phyloP scores from a whole-genome alignment of 1,284 basidiomycete genomes.

The Cryptococcus sp. region DNA sequence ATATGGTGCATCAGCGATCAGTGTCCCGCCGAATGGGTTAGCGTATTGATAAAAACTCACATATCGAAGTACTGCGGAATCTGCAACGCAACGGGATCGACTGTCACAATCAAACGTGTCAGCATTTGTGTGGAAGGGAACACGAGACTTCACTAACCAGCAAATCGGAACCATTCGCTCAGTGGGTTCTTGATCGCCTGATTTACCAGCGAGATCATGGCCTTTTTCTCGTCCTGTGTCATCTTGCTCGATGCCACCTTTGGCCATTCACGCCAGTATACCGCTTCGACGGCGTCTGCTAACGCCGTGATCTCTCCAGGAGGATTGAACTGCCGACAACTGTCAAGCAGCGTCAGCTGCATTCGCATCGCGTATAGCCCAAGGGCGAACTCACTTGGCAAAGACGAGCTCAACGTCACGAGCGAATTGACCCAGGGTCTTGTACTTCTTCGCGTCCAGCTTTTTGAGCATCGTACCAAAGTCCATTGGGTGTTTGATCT shows the following conservation, averaged over 20 bases:
- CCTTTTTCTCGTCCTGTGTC: slow-evolving; percentile 76
- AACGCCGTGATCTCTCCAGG: slow-evolving; percentile 64
- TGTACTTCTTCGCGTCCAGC: slow-evolving; percentile 66
- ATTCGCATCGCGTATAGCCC: neutral
- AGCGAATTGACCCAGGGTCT: slow-evolving; percentile 76
- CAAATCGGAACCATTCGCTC: slow-evolving; percentile 76
- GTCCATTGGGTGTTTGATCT: slow-evolving; percentile 94
- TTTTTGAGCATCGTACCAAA: slow-evolving; percentile 80
- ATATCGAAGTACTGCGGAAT: slow-evolving; percentile 50
- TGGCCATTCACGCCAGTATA: slow-evolving; percentile 83
- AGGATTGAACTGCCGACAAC: slow-evolving; percentile 83
- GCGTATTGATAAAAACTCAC: slow-evolving; percentile 62
- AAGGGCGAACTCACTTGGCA: slow-evolving; percentile 61
- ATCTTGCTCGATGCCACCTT: slow-evolving; percentile 75
- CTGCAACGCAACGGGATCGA: slow-evolving; percentile 45
- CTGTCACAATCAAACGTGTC: slow-evolving; percentile 14
- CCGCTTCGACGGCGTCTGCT: slow-evolving; percentile 71
- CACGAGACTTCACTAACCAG: slow-evolving; percentile 54
- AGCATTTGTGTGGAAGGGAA: neutral
- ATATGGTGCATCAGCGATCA: slow-evolving; percentile 36
- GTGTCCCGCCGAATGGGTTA: slow-evolving; percentile 71
- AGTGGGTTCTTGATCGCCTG: slow-evolving; percentile 71
- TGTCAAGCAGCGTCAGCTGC: slow-evolving; percentile 10
- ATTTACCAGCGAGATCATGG: slow-evolving; percentile 71
- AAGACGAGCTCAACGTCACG: slow-evolving; percentile 83